These are phyloP conservation scores for Stentor roeselii DNA, from an alignment of 73 alveolate genomes.

Conservation along the genomic window DNA sequence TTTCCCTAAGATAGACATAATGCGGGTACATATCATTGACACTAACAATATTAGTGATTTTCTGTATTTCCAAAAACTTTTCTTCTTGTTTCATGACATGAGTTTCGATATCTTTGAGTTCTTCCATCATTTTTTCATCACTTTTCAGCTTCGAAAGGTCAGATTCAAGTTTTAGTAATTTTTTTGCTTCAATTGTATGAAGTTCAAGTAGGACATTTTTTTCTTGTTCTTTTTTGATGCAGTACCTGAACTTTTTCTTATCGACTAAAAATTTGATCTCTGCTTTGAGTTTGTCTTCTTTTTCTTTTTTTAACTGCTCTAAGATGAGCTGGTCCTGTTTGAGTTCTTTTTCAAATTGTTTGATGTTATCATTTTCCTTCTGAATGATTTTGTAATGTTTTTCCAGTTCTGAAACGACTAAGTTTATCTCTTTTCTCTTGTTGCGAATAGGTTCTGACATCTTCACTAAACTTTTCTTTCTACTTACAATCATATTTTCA, in stretches of 20 bases:
- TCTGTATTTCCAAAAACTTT: background rate
- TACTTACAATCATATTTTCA: background rate
- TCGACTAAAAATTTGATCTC: background rate
- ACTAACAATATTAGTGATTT: background rate
- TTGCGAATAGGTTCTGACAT: background rate
- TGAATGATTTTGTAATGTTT: background rate
- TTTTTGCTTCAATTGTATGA: background rate
- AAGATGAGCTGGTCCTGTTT: background rate
- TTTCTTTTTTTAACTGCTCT: background rate
- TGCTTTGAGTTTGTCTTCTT: background rate
- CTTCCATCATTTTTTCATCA: conserved; percentile 1
- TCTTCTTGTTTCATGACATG: background rate
- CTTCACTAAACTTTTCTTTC: background rate
- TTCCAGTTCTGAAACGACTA: background rate
- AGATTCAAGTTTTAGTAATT: background rate
- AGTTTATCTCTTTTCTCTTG: background rate
- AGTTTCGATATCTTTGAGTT: conserved; percentile 3
- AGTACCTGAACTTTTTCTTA: background rate
- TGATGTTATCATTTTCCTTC: background rate
- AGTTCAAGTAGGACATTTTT: background rate
- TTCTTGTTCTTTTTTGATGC: background rate
- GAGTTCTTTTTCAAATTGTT: background rate
- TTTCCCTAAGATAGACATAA: background rate
- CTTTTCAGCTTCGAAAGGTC: background rate
- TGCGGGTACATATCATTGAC: conserved; percentile 12